These are phyloP conservation scores for Parmales sp. DNA, from an alignment of 108 stramenopile species.

Conservation along the genomic window DNA sequence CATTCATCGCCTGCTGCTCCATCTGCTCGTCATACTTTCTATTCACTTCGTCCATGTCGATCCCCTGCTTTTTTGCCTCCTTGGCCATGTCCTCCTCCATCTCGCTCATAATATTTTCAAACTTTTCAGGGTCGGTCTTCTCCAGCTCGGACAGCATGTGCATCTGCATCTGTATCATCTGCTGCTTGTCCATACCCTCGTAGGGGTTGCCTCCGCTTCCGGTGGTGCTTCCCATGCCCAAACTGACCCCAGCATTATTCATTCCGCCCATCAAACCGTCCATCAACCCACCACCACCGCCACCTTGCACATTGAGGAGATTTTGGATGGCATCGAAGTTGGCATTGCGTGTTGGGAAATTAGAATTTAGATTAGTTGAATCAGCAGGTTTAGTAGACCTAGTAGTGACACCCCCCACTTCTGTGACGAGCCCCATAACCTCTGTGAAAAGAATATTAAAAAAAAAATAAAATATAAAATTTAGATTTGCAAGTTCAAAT, in stretches of 20 bases:
- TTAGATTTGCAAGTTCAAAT: no score
- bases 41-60: neutral
- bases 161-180: neutral
- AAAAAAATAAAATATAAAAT: no score
- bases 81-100: constrained; percentile 7
- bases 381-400: no score
- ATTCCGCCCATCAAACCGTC: neutral
- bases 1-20: neutral
- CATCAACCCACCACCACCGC: no score
- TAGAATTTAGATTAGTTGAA: no score
- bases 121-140: constrained; percentile 23
- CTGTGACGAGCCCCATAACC: no score
- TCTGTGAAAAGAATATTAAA: no score
- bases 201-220: neutral
- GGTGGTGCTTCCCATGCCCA: neutral
- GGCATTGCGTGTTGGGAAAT: no score
- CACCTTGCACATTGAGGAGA: no score
- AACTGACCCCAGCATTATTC: neutral
- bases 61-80: neutral
- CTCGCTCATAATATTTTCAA: constrained; percentile 15
- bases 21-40: neutral
- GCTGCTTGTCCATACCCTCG: neutral
- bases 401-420: no score
- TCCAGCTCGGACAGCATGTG: constrained; percentile 16
- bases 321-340: no score